Percentiles rank a stretch among this genome's conserved stretches.
Evolutionary conservation across 2,329 filamentous ascomycete species (phyloP).

Genomic region (Aspergillus pseudoviridinutans): DNA sequence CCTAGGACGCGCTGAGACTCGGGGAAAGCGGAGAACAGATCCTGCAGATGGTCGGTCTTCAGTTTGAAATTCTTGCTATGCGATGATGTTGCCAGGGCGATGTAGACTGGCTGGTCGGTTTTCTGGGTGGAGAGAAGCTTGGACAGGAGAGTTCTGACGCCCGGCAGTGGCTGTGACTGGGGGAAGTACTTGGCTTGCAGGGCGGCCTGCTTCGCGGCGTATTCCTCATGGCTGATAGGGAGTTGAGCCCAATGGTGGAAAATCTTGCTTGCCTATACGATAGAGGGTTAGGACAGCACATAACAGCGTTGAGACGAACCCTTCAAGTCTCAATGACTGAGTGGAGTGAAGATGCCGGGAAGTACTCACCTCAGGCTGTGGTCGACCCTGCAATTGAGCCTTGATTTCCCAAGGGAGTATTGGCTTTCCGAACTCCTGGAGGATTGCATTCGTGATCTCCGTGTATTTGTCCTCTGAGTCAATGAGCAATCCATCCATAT

Average conservation of each 20-base stretch:
- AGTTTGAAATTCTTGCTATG: constrained; percentile 68
- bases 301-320: not conserved
- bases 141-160: constrained; percentile 65
- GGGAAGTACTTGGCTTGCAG: constrained; percentile 73
- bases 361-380: constrained; percentile 48
- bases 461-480: constrained; percentile 92
- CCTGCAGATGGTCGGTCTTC: constrained; percentile 61
- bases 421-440: constrained; percentile 69
- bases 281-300: constrained; percentile 1
- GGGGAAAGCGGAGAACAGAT: constrained; percentile 59
- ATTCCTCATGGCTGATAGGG: constrained; percentile 69
- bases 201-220: constrained; percentile 54
- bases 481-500: constrained; percentile 96
- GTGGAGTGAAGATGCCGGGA: not conserved
- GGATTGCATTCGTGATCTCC: constrained; percentile 73
- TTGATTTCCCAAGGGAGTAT: constrained; percentile 90
- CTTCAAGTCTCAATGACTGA: not conserved
- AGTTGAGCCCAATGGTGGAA: constrained; percentile 81
- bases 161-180: constrained; percentile 69
- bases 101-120: constrained; percentile 55
- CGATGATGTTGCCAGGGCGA: constrained; percentile 83
- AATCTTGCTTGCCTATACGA: constrained; percentile 52
- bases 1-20: constrained; percentile 71
- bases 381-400: constrained; percentile 73
- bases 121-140: constrained; percentile 31